Evolutionary conservation across 2,329 filamentous ascomycete species (phyloP).

Genomic region (Colletotrichum tabaci): DNA sequence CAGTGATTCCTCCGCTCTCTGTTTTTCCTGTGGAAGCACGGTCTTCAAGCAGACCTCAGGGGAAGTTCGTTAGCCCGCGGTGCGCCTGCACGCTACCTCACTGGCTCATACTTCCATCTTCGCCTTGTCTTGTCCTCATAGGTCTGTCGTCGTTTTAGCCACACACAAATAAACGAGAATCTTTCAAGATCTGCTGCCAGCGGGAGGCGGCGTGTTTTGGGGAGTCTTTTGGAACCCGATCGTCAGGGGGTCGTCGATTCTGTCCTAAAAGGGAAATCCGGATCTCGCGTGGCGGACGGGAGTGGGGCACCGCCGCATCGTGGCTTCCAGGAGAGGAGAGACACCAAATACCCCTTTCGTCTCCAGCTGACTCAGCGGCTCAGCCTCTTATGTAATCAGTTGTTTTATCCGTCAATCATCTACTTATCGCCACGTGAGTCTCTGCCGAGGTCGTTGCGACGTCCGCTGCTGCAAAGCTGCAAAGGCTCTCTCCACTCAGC

Average conservation of each 20-base stretch:
- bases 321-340: too few species aligned
- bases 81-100: too few species aligned
- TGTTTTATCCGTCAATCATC: not conserved
- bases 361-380: too few species aligned
- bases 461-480: not conserved
- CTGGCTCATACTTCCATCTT: too few species aligned
- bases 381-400: not conserved
- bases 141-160: not conserved
- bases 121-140: too few species aligned
- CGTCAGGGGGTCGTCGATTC: conserved; percentile 26
- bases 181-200: conserved; percentile 4
- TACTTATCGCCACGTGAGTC: conserved; percentile 12
- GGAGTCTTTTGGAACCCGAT: conserved; percentile 18
- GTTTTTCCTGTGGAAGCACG: not conserved
- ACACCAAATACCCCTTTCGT: too few species aligned
- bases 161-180: not conserved
- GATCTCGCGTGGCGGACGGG: not conserved
- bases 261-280: conserved; percentile 2
- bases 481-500: too few species aligned
- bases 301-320: not conserved
- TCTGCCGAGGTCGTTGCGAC: conserved; percentile 8
- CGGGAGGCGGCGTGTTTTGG: conserved; percentile 31
- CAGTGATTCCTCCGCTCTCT: not conserved
- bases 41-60: not conserved
- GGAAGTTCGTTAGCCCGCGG: not conserved